Evolutionary conservation across 352 stramenopile species (phyloP).

Genomic region (Phytophthora hybrid): DNA sequence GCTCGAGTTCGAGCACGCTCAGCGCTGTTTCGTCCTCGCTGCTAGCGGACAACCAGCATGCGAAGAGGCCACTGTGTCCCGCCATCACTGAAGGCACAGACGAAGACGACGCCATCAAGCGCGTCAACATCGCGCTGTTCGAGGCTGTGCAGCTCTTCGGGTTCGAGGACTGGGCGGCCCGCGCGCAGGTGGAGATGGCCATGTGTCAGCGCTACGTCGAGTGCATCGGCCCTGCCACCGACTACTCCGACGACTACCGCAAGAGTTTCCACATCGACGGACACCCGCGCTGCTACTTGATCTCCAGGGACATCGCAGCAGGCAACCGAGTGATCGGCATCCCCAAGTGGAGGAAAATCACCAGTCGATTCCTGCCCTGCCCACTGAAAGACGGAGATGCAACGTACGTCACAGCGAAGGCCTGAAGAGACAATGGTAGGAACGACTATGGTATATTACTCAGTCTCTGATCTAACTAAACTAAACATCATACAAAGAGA

Average conservation of each 20-base stretch:
- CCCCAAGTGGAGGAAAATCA: constrained; percentile 55
- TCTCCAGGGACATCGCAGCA: neutral
- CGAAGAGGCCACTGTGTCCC: neutral
- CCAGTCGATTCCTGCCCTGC: constrained; percentile 47
- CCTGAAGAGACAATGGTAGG: neutral
- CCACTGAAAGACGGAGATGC: constrained; percentile 10
- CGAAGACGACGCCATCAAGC: constrained; percentile 44
- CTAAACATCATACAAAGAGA: neutral
- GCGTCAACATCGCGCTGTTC: constrained; percentile 59
- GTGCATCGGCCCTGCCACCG: constrained; percentile 51
- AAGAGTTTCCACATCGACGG: constrained; percentile 49
- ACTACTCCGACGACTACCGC: constrained; percentile 52
- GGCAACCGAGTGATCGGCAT: constrained; percentile 58
- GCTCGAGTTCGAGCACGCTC: constrained; percentile 46
- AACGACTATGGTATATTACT: constrained; percentile 2
- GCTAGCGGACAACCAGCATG: constrained; percentile 2
- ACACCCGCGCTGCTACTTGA: constrained; percentile 49
- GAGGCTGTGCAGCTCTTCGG: constrained; percentile 55
- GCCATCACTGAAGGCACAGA: constrained; percentile 25
- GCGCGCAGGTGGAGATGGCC: constrained; percentile 65
- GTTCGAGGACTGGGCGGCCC: constrained; percentile 46
- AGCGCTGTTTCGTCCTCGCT: constrained; percentile 13
- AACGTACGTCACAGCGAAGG: neutral
- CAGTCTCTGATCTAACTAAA: neutral
- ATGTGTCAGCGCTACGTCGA: constrained; percentile 61